phyloP scores from a whole-genome alignment of 768 basidiomycete species.

The Coprinellus aureogranulatus region DNA sequence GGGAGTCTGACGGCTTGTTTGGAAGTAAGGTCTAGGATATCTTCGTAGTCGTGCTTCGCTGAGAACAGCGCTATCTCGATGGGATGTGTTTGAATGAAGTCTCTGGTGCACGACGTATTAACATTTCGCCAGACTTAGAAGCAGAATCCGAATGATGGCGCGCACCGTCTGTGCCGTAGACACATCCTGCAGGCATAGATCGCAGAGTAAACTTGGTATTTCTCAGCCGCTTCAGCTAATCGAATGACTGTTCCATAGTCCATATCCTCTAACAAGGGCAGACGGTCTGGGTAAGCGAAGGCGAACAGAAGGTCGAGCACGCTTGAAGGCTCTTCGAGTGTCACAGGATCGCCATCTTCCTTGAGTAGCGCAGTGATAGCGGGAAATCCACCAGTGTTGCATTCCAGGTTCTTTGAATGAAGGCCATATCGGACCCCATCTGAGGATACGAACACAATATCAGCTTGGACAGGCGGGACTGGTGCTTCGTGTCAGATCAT shows the following conservation, averaged over 20 bases:
- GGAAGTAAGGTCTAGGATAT: neutral
- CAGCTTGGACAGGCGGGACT: conserved; percentile 11
- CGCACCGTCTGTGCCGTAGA: conserved; percentile 9
- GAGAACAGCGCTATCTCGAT: neutral
- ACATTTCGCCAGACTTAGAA: too few relatives aligned
- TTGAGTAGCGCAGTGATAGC: conserved; percentile 14
- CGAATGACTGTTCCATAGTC: conserved; percentile 15
- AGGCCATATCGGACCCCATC: conserved; percentile 26
- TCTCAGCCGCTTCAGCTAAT: conserved; percentile 28
- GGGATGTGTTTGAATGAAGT: neutral
- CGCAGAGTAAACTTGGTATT: conserved; percentile 26
- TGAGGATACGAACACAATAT: conserved; percentile 26
- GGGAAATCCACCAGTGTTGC: conserved; percentile 27
- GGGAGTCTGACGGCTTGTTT: neutral
- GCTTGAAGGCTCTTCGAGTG: conserved; percentile 19
- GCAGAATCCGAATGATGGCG: neutral
- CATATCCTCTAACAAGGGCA: conserved; percentile 17
- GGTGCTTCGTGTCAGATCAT: neutral
- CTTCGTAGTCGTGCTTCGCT: neutral
- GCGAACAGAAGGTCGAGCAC: conserved; percentile 26
- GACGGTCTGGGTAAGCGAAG: conserved; percentile 24
- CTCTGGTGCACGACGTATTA: neutral
- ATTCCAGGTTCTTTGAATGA: conserved; percentile 26
- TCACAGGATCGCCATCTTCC: conserved; percentile 15
- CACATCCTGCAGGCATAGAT: conserved; percentile 21